phyloP scores from a whole-genome alignment of 352 stramenopile species.

The Globisporangium middletonii region DNA sequence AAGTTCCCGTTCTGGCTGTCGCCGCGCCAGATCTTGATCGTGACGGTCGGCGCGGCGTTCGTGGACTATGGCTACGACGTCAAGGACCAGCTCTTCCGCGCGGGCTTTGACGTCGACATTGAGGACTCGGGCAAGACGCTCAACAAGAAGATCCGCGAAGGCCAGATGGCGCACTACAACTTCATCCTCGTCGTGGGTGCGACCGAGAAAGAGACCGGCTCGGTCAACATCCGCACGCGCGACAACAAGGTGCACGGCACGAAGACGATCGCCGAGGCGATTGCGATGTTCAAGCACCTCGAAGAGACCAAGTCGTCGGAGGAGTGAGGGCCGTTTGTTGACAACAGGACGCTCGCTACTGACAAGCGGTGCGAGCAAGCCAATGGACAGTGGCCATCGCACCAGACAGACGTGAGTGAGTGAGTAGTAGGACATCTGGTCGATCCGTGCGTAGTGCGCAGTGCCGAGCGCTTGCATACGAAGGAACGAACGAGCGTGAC shows the following conservation, averaged over 20 bases:
- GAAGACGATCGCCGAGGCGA: constrained; percentile 86
- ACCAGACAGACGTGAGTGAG: no score
- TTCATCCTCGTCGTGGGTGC: constrained; percentile 83
- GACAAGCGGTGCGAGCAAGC: no score
- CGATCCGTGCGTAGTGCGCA: no score
- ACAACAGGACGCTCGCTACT: no score
- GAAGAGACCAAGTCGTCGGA: constrained; percentile 61
- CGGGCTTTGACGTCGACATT: constrained; percentile 83
- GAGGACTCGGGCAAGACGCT: constrained; percentile 72
- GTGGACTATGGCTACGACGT: constrained; percentile 94
- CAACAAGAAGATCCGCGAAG: constrained; percentile 78
- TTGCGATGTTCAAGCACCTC: constrained; percentile 90
- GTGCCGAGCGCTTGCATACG: no score
- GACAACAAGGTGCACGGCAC: constrained; percentile 77
- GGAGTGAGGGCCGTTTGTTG: constrained; percentile 28
- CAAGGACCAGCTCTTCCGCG: constrained; percentile 86
- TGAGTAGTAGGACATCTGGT: no score
- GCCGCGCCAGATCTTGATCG: constrained; percentile 65
- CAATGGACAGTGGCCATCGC: no score
- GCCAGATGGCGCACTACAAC: constrained; percentile 74
- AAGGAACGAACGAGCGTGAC: no score
- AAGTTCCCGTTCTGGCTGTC: constrained; percentile 96
- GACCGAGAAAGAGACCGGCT: constrained; percentile 40
- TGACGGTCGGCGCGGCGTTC: constrained; percentile 89
- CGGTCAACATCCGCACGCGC: constrained; percentile 75